Evolutionary conservation across 148 eudicot genomes (phyloP), one percentile per base, ranked within the genome.

Genomic region (Fallopia convolvulus): DNA sequence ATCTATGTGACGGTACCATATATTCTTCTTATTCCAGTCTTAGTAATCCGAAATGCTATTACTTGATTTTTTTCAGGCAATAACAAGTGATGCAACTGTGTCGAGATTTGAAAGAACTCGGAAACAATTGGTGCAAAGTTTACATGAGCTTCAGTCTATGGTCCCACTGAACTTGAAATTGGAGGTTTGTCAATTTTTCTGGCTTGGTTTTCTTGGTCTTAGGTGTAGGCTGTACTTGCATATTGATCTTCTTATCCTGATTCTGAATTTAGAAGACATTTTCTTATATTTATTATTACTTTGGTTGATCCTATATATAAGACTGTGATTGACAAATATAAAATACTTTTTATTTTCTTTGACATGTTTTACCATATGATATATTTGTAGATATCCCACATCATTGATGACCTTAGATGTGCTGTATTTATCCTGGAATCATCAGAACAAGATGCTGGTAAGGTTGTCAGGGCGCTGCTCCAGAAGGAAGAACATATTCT

Each of bases 111-210:
- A 80, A 77, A 88, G 82, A 80, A 83, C 92, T 70, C 87, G 79
- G 73, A 88, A 75, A 41, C 75, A 79, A 40, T 71, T 88, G 81
- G 88, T 83, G 79, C 89, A 87, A 65, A 83, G 90, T 81, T 88
- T 94, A 76, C 80, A 82, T 77, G 84, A 88, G 75, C 88, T 94
- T 83, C 95, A 89, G 76, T 82, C 75, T 76, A 83, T 88, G 90
- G 98, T 94, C 74, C 95, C 91, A 7, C 84, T 94, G 17, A 60
- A 20, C 71, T 76, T 94, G 85, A 85, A 83, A 81, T 82, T 84
- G 3, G 76, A 90, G 97, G 98, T 94, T 53, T 77, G 86, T 36
- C 79, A 46, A 72, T 60, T 12, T 50, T 74, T 23, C 70, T 55
- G 80, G 12, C 70, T 58, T 52, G 74, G 36, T 46, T 76, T 76